Evolutionary conservation across 2,329 filamentous ascomycete genomes (phyloP), one percentile per base, ranked within the genome.

Genomic region (Furcasterigmium furcatum): DNA sequence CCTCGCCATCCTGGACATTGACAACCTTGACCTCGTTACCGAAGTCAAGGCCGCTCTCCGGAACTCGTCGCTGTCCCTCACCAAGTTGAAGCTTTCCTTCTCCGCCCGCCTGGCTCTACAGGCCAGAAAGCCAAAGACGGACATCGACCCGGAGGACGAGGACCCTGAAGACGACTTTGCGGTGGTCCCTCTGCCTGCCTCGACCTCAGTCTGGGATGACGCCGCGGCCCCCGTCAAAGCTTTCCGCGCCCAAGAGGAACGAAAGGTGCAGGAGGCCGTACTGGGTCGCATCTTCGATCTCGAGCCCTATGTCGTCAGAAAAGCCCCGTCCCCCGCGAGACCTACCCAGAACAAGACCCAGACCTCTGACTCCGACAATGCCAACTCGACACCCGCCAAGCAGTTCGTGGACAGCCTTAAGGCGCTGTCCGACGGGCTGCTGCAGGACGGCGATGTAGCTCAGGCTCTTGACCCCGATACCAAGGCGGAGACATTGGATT

Each of bases 1-100:
- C 5, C 63, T 85, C 13, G 64, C 72, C 4, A 64, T 85, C 7
- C 65, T 85, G 27, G 81, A 85, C 50, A 82, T 85, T 43, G 81
- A 85, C 48, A 71, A 64, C 22, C 64, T 83, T 5, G 77, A 82
- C 27, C 65, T 79, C 25, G 55, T 82, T 12, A 59, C 68, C 2
- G 82, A 85, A 59, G 67, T 85, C 49, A 75, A 72, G 49, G 55
- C 67, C 5, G 83, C 79, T 53, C 63, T 85, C 20, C 67, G 66
- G 10, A 76, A 77, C 51, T 84, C 76, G 1, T 69, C 74, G 3
- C 67, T 73, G 2, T 79, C 78, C 0, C 64, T 85, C 19, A 73
- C 66, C 19, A 71, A 75, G 38, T 62, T 85, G 21, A 71, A 75
- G 42, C 60, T 85, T 13, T 85, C 82, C 5, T 74, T 85, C 47